These are phyloP conservation scores for Solanum chiquidenum DNA, from an alignment of 257 asterid species.

Conservation along the genomic window DNA sequence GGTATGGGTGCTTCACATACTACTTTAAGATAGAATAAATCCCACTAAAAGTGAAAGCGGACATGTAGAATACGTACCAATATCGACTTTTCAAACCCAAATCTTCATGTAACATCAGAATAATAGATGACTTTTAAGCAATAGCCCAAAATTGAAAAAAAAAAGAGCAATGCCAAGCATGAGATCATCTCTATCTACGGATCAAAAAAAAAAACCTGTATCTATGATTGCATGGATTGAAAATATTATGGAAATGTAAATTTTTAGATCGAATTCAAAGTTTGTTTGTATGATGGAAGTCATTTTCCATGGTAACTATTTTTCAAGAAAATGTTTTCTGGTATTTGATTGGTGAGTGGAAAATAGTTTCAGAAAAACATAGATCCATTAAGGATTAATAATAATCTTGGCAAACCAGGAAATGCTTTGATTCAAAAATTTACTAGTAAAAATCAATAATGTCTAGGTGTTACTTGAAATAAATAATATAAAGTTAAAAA, in stretches of 20 bases:
- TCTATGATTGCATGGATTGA: background rate
- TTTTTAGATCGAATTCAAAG: background rate
- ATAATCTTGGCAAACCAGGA: too few relatives aligned
- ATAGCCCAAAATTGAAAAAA: background rate
- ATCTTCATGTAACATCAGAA: background rate
- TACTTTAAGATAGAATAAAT: background rate
- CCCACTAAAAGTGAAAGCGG: background rate
- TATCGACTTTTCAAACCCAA: background rate
- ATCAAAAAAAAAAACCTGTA: background rate
- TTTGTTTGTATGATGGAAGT: background rate
- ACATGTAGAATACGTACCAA: background rate
- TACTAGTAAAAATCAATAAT: too few relatives aligned
- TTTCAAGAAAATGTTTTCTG: background rate
- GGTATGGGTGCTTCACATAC: background rate
- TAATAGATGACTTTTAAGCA: background rate
- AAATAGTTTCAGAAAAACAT: background rate
- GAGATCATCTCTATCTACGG: background rate
- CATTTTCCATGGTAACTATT: background rate
- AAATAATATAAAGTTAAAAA: too few relatives aligned
- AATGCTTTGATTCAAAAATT: too few relatives aligned
- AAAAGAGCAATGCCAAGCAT: background rate
- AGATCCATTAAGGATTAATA: too few relatives aligned
- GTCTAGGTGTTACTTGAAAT: too few relatives aligned
- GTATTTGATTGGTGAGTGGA: background rate
- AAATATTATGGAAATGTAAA: background rate